Base-by-base conservation (phyloP, 2,329 filamentous ascomycete species). In the Claviceps cyperi region DNA sequence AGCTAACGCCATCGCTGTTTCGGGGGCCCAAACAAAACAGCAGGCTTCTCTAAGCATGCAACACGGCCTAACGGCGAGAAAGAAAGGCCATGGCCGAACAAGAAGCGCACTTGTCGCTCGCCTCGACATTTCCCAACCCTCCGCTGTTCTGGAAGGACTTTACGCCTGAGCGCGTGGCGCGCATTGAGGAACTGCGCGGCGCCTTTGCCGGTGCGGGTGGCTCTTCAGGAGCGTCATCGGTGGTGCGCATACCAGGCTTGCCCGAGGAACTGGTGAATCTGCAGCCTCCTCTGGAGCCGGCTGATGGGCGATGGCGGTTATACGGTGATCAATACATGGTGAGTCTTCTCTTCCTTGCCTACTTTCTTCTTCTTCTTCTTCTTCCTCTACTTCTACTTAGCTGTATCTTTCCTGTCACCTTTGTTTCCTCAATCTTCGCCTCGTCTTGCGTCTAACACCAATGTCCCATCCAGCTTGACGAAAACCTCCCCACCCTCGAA, bases 111-210 rank as follows among this genome's bases (percentile, higher is more conserved):
- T 69, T 28, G 24, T 28, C 72, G 45, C 66, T 76, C 58, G 74
- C 80, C 24, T 80, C 84, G 22, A 80, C 83, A 40, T 95, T 89
- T 63, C 91, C 92, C 22, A 80, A 84, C 48, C 92, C 92, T 24
- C 92, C 92, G 24, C 82, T 84, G 1, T 94, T 96, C 69, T 97
- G 86, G 81, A 83, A 84, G 57, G 76, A 86, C 64, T 97, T 97
- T 67, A 95, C 87, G 0, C 65, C 80, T 3, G 79, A 84, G 28
- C 94, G 91, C 61, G 60, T 86, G 48, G 68, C 77, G 14, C 79
- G 78, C 4, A 66, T 76, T 50, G 64, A 69, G 5, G 64, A 68
- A 21, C 57, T 77, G 14, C 70, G 68, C 47, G 63, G 64, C 44
- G 58, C 67, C 1, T 63, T 69, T 51, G 62, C 66, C 32, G 63